phyloP scores from a whole-genome alignment of 78 protist genomes.

The Pigoraptor vietnamica region DNA sequence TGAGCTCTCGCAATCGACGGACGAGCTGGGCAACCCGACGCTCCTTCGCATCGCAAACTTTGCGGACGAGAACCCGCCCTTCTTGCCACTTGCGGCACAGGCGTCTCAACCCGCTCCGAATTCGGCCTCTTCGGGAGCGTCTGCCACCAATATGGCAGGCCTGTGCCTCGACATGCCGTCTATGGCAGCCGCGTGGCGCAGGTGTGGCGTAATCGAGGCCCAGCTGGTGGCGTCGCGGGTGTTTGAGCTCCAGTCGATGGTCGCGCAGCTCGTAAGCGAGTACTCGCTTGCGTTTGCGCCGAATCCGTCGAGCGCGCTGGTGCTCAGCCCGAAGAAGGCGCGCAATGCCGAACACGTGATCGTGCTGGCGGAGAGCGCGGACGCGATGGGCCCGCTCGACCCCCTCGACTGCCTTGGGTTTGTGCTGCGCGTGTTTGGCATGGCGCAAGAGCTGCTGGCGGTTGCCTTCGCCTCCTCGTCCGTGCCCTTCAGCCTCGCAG shows the following conservation, averaged over 20 bases:
- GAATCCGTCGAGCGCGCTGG: not conserved
- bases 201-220: not conserved
- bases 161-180: not conserved
- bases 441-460: not conserved
- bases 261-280: not conserved
- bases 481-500: not conserved
- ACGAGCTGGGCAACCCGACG: not conserved
- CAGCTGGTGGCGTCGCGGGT: not conserved
- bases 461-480: not conserved
- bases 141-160: not conserved
- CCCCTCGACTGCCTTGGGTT: not conserved
- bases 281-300: not conserved
- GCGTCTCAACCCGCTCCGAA: not conserved
- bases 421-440: not conserved
- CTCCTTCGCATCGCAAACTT: not conserved
- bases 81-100: not conserved
- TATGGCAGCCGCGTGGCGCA: not conserved
- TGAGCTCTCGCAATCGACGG: not conserved
- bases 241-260: not conserved
- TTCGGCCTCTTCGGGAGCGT: not conserved
- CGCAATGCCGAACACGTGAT: not conserved
- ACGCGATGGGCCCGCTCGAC: not conserved
- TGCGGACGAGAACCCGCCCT: not conserved
- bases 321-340: not conserved
- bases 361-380: not conserved